phyloP scores from a whole-genome alignment of 73 alveolate genomes.

The Urostyla sp. region DNA sequence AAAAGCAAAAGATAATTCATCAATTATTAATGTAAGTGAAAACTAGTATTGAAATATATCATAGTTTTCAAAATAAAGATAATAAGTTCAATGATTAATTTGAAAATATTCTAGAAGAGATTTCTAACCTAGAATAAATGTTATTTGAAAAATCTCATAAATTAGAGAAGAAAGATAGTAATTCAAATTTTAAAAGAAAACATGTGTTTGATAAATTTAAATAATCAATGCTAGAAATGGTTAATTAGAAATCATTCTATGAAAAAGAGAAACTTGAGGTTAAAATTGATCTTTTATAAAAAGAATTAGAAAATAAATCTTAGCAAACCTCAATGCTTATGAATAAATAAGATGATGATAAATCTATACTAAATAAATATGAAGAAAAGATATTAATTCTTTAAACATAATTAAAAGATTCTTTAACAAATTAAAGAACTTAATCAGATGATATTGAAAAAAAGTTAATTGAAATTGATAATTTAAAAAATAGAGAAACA shows the following conservation, averaged over 20 bases:
- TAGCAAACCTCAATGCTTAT: neutral
- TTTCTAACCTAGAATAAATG: constrained; percentile 11
- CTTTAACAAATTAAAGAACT: constrained; percentile 1
- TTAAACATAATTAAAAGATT: neutral
- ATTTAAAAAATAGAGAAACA: constrained; percentile 28
- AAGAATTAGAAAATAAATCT: constrained; percentile 25
- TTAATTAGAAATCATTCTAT: neutral
- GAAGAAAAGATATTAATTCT: neutral
- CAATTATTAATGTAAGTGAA: constrained; percentile 12
- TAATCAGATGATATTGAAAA: neutral
- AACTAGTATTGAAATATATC: neutral
- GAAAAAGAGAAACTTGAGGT: neutral
- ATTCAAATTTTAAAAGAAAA: constrained; percentile 11
- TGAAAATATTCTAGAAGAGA: neutral
- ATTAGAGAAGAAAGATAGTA: constrained; percentile 18
- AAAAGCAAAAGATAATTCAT: constrained; percentile 10
- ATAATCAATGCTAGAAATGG: constrained; percentile 2
- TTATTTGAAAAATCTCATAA: constrained; percentile 3
- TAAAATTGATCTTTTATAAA: neutral
- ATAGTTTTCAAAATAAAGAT: neutral
- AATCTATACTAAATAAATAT: neutral
- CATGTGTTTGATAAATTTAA: constrained; percentile 47
- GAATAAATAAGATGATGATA: neutral
- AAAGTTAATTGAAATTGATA: constrained; percentile 4
- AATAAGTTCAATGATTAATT: neutral